Percentiles rank a stretch among this genome's conserved stretches.
These are phyloP conservation scores for Ustilaginoidea virens DNA, from an alignment of 2,329 filamentous ascomycete genomes.

Conservation along the genomic window DNA sequence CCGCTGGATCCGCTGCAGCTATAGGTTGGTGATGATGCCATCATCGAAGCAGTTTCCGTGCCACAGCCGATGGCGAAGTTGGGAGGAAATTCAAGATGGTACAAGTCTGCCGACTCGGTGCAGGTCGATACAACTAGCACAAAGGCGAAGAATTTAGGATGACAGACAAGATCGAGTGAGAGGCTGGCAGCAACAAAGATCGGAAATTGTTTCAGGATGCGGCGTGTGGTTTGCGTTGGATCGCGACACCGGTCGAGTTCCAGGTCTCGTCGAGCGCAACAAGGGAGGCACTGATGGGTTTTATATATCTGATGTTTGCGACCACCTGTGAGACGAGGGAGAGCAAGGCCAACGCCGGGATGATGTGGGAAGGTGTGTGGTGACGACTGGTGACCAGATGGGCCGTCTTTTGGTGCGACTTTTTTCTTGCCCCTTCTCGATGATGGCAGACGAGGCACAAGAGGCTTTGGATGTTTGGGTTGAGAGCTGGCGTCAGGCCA, in stretches of 20 bases:
- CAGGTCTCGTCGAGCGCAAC: constrained; percentile 3
- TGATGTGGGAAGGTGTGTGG: constrained; percentile 5
- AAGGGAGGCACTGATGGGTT: constrained; percentile 1
- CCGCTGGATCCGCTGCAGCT: constrained; percentile 9
- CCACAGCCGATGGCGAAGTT: too few species aligned
- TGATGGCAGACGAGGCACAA: background rate
- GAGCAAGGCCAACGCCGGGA: constrained; percentile 4
- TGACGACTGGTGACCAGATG: constrained; percentile 5
- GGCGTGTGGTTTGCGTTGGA: constrained; percentile 1
- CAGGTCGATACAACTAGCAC: too few species aligned
- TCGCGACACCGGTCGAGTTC: constrained; percentile 4
- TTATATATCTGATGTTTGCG: constrained; percentile 5
- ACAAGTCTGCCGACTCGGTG: background rate
- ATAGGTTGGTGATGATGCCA: constrained; percentile 13
- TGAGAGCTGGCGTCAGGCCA: constrained; percentile 4
- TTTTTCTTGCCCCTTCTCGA: too few species aligned
- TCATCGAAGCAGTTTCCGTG: too few species aligned
- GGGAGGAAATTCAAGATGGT: too few species aligned
- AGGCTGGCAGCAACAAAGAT: constrained; percentile 4
- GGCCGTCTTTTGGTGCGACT: background rate
- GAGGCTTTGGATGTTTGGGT: constrained; percentile 1
- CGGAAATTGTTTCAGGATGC: constrained; percentile 4
- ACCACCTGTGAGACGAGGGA: constrained; percentile 3
- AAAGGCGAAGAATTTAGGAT: too few species aligned
- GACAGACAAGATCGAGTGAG: constrained; percentile 1